Conservation (phyloP, 352 stramenopile species). For the Globisporangium cylindrosporum region DNA sequence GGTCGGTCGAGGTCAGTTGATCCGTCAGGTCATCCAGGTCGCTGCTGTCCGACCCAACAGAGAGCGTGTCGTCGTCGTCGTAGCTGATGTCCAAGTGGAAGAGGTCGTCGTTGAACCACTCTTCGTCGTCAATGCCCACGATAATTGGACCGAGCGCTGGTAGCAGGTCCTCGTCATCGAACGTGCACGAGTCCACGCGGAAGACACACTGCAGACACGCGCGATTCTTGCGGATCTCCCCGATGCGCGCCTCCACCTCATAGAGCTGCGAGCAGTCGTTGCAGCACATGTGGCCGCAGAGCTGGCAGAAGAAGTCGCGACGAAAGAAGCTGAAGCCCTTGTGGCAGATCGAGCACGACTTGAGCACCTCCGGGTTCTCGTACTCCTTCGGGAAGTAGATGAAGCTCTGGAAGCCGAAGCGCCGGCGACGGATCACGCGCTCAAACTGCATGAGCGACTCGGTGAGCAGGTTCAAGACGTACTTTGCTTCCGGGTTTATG, state of each 20-base stretch:
- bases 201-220: slow-evolving; percentile 42
- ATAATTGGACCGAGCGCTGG: slow-evolving; percentile 40
- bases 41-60: slow-evolving; percentile 25
- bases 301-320: slow-evolving; percentile 49
- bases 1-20: slow-evolving; percentile 40
- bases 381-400: slow-evolving; percentile 53
- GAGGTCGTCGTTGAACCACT: slow-evolving; percentile 33
- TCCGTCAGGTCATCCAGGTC: slow-evolving; percentile 28
- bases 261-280: slow-evolving; percentile 40
- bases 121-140: slow-evolving; percentile 34
- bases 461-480: slow-evolving; percentile 42
- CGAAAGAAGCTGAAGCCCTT: slow-evolving; percentile 46
- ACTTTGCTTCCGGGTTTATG: slow-evolving; percentile 47
- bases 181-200: slow-evolving; percentile 41
- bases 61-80: slow-evolving; percentile 27
- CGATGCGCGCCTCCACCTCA: slow-evolving; percentile 39
- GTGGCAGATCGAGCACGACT: slow-evolving; percentile 45
- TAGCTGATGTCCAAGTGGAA: slow-evolving; percentile 13
- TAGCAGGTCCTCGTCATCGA: slow-evolving; percentile 47
- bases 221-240: slow-evolving; percentile 39
- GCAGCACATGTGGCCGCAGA: slow-evolving; percentile 48
- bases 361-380: slow-evolving; percentile 23
- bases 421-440: slow-evolving; percentile 51
- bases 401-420: slow-evolving; percentile 69
- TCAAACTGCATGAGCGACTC: slow-evolving; percentile 53